Evolutionary conservation across 225 moss, liverwort and hornwort genomes (phyloP), one percentile per base, ranked within the genome.

Genomic region (Marchantia polymorpha): DNA sequence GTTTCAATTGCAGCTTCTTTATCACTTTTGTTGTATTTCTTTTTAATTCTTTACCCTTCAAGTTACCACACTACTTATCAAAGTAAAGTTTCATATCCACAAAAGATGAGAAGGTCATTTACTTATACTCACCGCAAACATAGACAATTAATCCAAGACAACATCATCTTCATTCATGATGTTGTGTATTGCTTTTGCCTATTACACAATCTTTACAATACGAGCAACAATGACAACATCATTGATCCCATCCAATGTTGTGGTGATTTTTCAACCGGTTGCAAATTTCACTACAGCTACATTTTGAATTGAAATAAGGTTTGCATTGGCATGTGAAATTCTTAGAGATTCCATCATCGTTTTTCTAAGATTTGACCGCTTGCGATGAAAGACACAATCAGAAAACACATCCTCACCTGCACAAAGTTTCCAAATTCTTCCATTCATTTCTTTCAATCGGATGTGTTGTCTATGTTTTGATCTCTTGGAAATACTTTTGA

Each of bases 1-100:
- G 82, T 78, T 85, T 89, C 77, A 92, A 79, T 77, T 84, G 84
- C 61, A 87, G 82, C 82, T 91, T 73, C 66, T 80, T 73, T 58
- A 86, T 31, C 49, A 55, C 60, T 25, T 30, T 65, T 46, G 14
- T 77, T 20, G 80, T 58, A 47, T 23, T 65, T 2, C 63, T 25
- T 53, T 87, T 80, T 84, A 82, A 87, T 68, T 73, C 69, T 72
- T 64, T 72, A 64, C 53, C 76, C 50, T 63, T 72, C 8, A 87
- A 31, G 73, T 73, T 82, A 60, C 68, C 72, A 52, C 81, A 87
- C 9, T 82, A 48, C 31, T 55, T 80, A 46, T 87, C 84, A 8
- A 87, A 82, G 20, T 76, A 58, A 30, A 61, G 69, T 53, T 82
- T 72, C 77, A 77, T 47, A 10, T 76, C 52, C 71, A 85, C 77